Percentiles rank a stretch among this genome's conserved stretches.
Conservation (phyloP, 345 rosid genomes). For the Rhizophora apiculata region DNA sequence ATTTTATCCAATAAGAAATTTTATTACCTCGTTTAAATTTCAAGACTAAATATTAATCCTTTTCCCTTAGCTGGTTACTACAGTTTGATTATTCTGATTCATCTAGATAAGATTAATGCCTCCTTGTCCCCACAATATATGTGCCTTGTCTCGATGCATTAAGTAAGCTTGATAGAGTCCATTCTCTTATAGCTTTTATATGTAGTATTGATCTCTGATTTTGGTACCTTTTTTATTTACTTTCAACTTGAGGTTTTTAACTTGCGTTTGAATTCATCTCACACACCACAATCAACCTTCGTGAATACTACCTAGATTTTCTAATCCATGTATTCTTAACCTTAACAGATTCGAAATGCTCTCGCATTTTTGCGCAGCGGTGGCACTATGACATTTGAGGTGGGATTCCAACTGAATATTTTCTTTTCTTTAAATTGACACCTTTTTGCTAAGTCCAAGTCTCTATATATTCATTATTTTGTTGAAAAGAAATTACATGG, state of each 20-base stretch:
- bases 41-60: background rate
- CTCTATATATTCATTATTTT: background rate
- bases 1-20: no score
- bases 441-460: background rate
- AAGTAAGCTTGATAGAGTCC: no score
- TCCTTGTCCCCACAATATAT: background rate
- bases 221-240: no score
- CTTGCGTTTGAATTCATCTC: no score
- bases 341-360: slow-evolving; percentile 26
- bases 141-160: background rate
- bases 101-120: background rate
- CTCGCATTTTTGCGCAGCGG: slow-evolving; percentile 18
- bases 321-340: background rate
- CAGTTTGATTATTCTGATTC: background rate
- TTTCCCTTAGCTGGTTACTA: background rate
- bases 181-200: no score
- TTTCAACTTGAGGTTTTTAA: no score
- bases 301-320: background rate
- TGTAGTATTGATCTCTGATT: no score
- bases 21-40: no score
- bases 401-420: background rate
- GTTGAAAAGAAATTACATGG: background rate
- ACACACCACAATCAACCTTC: no score
- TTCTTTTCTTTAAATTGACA: background rate
- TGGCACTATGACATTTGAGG: slow-evolving; percentile 17